Conservation (phyloP, 2,329 filamentous ascomycete species). For the Plenodomus biglobosus region DNA sequence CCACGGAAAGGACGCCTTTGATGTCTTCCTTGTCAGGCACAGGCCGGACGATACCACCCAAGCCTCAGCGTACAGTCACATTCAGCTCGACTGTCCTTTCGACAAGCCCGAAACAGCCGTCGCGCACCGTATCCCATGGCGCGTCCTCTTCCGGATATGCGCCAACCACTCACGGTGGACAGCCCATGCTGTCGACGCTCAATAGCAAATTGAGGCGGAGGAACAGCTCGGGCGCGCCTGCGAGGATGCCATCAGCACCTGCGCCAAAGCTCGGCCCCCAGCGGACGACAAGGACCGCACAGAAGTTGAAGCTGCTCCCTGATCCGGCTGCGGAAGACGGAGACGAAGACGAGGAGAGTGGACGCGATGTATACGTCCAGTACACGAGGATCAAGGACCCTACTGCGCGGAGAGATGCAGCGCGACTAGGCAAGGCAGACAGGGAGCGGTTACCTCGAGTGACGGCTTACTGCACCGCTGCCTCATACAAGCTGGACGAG, state of each 20-base stretch:
- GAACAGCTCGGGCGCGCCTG: slow-evolving; percentile 74
- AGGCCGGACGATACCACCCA: slow-evolving; percentile 28
- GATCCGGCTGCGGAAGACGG: slow-evolving; percentile 81
- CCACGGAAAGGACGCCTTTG: slow-evolving; percentile 42
- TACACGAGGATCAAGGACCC: slow-evolving; percentile 98
- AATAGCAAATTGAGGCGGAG: slow-evolving; percentile 86
- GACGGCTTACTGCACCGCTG: slow-evolving; percentile 94
- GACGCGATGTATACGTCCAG: slow-evolving; percentile 94
- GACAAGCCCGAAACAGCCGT: slow-evolving; percentile 45
- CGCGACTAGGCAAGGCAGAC: slow-evolving; percentile 89
- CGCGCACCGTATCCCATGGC: slow-evolving; percentile 33
- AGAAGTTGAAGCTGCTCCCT: slow-evolving; percentile 96
- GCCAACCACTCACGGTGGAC: slow-evolving; percentile 43
- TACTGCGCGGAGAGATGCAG: slow-evolving; percentile 87
- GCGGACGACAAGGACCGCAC: slow-evolving; percentile 88
- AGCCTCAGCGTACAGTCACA: slow-evolving; percentile 66
- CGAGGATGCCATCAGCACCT: slow-evolving; percentile 47
- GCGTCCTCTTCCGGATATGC: slow-evolving; percentile 31
- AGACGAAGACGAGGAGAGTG: slow-evolving; percentile 76
- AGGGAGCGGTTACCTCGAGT: slow-evolving; percentile 83
- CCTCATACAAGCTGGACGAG: slow-evolving; percentile 85
- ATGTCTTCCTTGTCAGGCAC: slow-evolving; percentile 40
- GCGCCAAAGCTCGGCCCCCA: slow-evolving; percentile 84
- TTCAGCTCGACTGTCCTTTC: slow-evolving; percentile 67
- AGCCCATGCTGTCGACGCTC: slow-evolving; percentile 66